Base-by-base conservation (phyloP, 139 green algal species). In the Trebouxia sp. region DNA sequence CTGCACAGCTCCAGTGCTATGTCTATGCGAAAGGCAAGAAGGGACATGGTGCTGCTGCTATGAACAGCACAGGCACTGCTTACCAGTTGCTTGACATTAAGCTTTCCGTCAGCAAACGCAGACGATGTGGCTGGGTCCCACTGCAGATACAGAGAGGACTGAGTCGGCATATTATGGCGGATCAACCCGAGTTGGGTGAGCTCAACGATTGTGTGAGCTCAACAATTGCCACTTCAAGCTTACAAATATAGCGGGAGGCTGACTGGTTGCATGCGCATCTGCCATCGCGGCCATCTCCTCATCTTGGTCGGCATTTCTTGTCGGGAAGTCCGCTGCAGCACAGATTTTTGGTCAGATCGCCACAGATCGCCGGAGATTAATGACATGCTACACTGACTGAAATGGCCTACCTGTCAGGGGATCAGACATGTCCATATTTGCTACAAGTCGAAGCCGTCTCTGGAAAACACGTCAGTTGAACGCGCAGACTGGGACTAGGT, bases 351-450 rank as follows among this genome's bases (percentile, higher is more conserved):
- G 56, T 14, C n/a, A 37, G 28, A 14, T 17, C 51, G 26, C 51
- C 12, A 17, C 28, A 62, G 5, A 62, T 5, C 26, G 51, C 22
- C 30, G 28, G 51, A n/a, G n/a, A n/a, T n/a, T n/a, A n/a, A n/a
- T n/a, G n/a, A n/a, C n/a, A n/a, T n/a, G n/a, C n/a, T n/a, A n/a
- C n/a, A n/a, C n/a, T n/a, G n/a, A n/a, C n/a, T n/a, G n/a, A n/a
- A n/a, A n/a, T n/a, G n/a, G 12, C 62, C 43, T 35, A 72, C 62
- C 62, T 72, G 62, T 72, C 28, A 72, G 12, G 5, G 62, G 62
- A 43, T 72, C 62, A 12, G 62, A 72, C 62, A 72, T 72, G 62
- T 72, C 62, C 35, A 72, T 72, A 35, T n/a, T n/a, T n/a, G n/a
- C n/a, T n/a, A n/a, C n/a, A n/a, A n/a, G n/a, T n/a, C n/a, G n/a